Base-by-base conservation (phyloP, 2,329 filamentous ascomycete genomes). In the Xylaria sp. region DNA sequence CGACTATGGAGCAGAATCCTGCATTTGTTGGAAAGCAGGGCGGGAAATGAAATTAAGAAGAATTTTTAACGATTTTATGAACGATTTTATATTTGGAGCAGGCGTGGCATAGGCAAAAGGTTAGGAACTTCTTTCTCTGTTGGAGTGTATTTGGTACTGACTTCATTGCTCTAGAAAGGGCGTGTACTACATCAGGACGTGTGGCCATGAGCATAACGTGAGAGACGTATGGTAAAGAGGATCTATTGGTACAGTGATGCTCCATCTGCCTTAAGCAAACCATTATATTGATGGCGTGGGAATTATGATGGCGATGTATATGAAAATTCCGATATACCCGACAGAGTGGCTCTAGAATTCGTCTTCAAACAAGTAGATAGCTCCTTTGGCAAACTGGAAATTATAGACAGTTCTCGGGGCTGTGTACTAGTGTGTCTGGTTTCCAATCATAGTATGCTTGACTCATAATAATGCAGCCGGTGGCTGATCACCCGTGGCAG, bases 1-100 rank as follows among this genome's bases (percentile, higher is more conserved):
- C 90, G 51, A 98, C 93, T 0, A 93, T 97, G 90, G 93, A 97
- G 82, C 92, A 93, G 80, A 95, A 95, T 75, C 89, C 91, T 15
- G 92, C 91, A 2, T 97, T 97, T 78, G 80, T 84, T 50, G 72
- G 25, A 44, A 78, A 78, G 46, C n/a, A 71, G 54, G 70, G 73
- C 41, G 71, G 57, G 18, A 73, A 74, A 59, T 74, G 69, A 76
- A 67, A 41, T 9, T 58, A 54, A 23, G 20, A 41, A n/a, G 20
- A 34, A 46, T 25, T 12, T 4, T 9, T 20, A 20, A 60, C 50
- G 52, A 63, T 31, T 25, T 34, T 25, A 44, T 48, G 48, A 63
- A 67, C 18, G 52, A 65, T 59, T 44, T 18, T 20, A 37, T 44
- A 10, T 52, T 37, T 12, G 20, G 58, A 37, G 50, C 25, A 57